Percentiles rank a stretch among this genome's conserved stretches.
Conservation (phyloP, 83 land plant species). For the Picea mariana region DNA sequence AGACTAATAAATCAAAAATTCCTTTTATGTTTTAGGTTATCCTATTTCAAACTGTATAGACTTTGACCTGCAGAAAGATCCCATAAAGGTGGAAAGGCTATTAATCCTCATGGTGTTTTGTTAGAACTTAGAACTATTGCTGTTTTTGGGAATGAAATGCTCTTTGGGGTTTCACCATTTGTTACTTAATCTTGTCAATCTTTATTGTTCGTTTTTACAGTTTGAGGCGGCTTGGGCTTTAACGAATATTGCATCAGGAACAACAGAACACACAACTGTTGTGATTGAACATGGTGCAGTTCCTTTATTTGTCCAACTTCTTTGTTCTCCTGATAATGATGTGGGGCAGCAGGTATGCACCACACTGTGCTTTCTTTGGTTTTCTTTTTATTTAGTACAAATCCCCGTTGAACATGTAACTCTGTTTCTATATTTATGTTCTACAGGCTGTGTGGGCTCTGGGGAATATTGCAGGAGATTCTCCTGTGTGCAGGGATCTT, state of each 20-base stretch:
- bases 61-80: neutral
- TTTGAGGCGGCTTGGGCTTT: conserved; percentile 84
- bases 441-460: conserved; percentile 48
- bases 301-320: conserved; percentile 63
- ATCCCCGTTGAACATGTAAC: neutral
- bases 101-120: neutral
- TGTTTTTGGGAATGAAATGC: neutral
- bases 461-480: conserved; percentile 73
- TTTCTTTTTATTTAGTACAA: neutral
- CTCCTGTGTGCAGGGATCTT: conserved; percentile 59
- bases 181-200: neutral
- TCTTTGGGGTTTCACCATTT: neutral
- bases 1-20: neutral
- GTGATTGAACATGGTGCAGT: conserved; percentile 72
- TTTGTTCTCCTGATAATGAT: conserved; percentile 65
- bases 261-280: conserved; percentile 67
- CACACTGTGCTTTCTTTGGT: neutral
- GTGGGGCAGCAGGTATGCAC: conserved; percentile 68
- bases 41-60: too few species aligned
- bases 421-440: neutral
- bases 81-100: neutral
- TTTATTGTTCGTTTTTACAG: conserved; percentile 25
- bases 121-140: neutral
- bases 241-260: conserved; percentile 77
- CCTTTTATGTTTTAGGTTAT: too few species aligned